These are phyloP conservation scores for Penicillium arizonense DNA, from an alignment of 495 filamentous ascomycete species.

Conservation along the genomic window DNA sequence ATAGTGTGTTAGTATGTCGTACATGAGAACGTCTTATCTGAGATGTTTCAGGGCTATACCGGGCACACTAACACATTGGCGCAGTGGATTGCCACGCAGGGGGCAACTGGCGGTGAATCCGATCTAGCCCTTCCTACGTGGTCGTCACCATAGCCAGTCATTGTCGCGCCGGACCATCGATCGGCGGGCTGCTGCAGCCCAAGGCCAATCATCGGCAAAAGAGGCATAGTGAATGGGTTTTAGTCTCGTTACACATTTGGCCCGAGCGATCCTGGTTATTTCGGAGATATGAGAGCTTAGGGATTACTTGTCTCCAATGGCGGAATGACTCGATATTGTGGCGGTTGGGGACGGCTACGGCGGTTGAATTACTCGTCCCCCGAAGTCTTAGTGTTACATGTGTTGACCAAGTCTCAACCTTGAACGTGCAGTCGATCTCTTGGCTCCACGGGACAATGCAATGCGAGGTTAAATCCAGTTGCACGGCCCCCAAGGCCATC, in stretches of 20 bases:
- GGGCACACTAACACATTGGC: too few relatives aligned
- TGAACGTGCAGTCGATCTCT: conserved; percentile 37
- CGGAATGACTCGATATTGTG: conserved; percentile 1
- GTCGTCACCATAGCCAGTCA: conserved; percentile 27
- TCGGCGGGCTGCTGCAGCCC: conserved; percentile 26
- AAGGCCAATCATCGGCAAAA: conserved; percentile 2
- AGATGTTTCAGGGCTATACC: too few relatives aligned
- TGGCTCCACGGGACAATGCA: conserved; percentile 31
- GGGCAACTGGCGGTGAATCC: conserved; percentile 32
- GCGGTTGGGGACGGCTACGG: conserved; percentile 9
- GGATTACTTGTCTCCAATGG: not conserved
- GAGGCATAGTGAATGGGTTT: not conserved
- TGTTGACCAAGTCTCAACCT: not conserved
- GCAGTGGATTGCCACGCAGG: conserved; percentile 15
- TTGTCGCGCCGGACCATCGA: conserved; percentile 30
- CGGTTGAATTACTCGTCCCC: conserved; percentile 3
- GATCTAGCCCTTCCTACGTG: conserved; percentile 30
- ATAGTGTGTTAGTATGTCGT: too few relatives aligned
- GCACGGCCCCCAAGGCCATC: conserved; percentile 19
- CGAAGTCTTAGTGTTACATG: not conserved
- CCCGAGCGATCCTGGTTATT: conserved; percentile 14
- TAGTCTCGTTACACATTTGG: conserved; percentile 28
- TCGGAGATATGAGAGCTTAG: conserved; percentile 3
- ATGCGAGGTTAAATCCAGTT: conserved; percentile 35
- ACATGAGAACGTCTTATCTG: too few relatives aligned